Conservation (phyloP, 176 grass and related monocot genomes). For the Thinopyrum elongatum region DNA sequence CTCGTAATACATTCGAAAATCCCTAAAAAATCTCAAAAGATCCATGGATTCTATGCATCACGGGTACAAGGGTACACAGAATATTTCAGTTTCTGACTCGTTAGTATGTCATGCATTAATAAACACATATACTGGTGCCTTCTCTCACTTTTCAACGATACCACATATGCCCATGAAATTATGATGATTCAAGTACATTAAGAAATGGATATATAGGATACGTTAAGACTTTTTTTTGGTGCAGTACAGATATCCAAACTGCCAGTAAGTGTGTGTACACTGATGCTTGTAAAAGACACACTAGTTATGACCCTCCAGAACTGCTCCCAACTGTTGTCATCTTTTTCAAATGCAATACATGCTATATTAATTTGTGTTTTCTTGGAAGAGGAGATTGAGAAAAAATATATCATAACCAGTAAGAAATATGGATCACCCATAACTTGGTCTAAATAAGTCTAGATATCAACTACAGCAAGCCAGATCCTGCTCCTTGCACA, state of each 20-base stretch:
- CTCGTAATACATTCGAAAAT: not conserved
- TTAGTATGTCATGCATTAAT: not conserved
- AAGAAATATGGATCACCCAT: not conserved
- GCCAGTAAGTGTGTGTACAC: not conserved
- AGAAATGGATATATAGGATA: not conserved
- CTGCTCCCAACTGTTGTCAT: not conserved
- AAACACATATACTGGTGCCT: not conserved
- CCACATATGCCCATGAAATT: not conserved
- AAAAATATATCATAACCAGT: not conserved
- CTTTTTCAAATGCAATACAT: not conserved
- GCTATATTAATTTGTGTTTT: not conserved
- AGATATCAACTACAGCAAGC: not conserved
- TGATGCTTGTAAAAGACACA: not conserved
- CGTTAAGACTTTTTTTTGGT: not conserved
- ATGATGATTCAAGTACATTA: not conserved
- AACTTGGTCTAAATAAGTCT: not conserved
- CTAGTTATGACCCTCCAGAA: constrained; percentile 6
- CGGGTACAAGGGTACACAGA: not conserved
- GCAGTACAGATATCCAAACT: not conserved
- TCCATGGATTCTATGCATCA: not conserved
- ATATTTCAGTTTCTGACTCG: not conserved
- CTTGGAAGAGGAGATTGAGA: not conserved
- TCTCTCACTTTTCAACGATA: not conserved
- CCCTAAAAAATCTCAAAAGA: not conserved
- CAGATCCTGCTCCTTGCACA: not conserved